These are phyloP conservation scores for Periconia sp. DNA, from an alignment of 2,329 filamentous ascomycete genomes.

Conservation along the genomic window DNA sequence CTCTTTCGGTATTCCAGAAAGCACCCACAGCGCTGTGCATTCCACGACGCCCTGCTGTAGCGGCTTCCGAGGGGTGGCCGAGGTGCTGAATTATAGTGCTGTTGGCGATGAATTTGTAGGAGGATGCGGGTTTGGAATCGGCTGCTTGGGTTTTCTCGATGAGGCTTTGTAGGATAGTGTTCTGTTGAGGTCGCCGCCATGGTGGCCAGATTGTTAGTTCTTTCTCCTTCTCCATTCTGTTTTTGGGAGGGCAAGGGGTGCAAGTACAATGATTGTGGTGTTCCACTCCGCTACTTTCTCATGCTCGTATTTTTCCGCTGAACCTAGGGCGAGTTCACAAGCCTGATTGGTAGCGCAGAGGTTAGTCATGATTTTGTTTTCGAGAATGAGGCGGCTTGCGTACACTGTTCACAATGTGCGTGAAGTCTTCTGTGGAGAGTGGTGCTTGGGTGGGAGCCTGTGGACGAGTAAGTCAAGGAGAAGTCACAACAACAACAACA, in stretches of 20 bases:
- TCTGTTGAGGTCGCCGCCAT: slow-evolving; percentile 49
- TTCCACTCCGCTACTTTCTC: slow-evolving; percentile 86
- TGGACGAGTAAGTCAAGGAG: background rate
- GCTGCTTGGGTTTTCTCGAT: slow-evolving; percentile 72
- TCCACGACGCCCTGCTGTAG: slow-evolving; percentile 78
- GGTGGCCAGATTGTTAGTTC: background rate
- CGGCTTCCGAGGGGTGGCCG: slow-evolving; percentile 42
- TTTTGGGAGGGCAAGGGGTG: slow-evolving; percentile 15
- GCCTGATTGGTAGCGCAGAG: slow-evolving; percentile 58
- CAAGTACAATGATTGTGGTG: slow-evolving; percentile 81
- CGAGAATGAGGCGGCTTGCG: background rate
- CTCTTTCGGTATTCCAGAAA: slow-evolving; percentile 89
- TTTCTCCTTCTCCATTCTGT: background rate
- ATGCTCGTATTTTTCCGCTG: slow-evolving; percentile 82
- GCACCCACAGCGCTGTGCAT: slow-evolving; percentile 87
- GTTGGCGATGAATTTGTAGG: slow-evolving; percentile 95
- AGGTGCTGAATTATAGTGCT: slow-evolving; percentile 98
- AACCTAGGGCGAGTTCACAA: slow-evolving; percentile 75
- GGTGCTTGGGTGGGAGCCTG: slow-evolving; percentile 28
- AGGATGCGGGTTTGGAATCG: slow-evolving; percentile 45
- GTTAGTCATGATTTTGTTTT: slow-evolving; percentile 6
- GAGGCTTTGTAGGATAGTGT: slow-evolving; percentile 73
- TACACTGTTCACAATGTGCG: slow-evolving; percentile 33
- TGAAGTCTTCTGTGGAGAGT: slow-evolving; percentile 35
- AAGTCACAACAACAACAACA: too few relatives aligned